Base-by-base conservation (phyloP, 176 grass and related monocot species). In the Carex parvula region DNA sequence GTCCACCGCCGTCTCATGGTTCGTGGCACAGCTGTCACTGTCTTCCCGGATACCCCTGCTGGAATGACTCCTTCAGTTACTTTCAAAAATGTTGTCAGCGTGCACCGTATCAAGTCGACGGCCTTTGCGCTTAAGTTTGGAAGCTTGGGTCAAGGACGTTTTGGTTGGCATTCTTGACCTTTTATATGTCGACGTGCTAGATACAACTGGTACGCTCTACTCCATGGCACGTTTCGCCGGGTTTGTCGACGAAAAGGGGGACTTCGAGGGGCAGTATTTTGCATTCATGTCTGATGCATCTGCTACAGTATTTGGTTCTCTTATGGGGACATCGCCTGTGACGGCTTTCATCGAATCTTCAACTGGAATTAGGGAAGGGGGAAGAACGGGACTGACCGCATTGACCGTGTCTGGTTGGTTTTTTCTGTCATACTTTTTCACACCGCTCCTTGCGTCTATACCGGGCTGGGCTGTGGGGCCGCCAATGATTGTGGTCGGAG, bases 161-260 rank as follows among this genome's bases (percentile, higher is more conserved):
- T 2, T 92, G 90, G 90, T 41, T 92, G 0, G 86, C 92, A 21
- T 17, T 94, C 8, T 15, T 88, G 3, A 94, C 92, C 15, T 84
- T 94, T 88, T 94, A 0, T 92, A 94, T 83, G 92, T 92, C 16
- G 92, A 94, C 70, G 69, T 94, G 3, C 84, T 94, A 8, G 90
- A 92, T 90, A 92, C 92, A 3, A 94, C 92, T 26, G 82, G 88
- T 14, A 86, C 90, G 26, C 87, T 94, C 85, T 94, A 85, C 88
- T 92, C 92, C 60, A 94, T 94, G 92, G 92, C 92, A 0, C 86
- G 89, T 82, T 94, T 88, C 84, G 90, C 57, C 6, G 92, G 92
- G 10, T 94, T 94, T 62, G 33, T 57, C 0, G 87, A 87, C 76
- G 92, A 79, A 21, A 39, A 84, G 18, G 89, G 85, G 9, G 69